Evolutionary conservation across 495 filamentous ascomycete species (phyloP).

Genomic region (Filosporella fistucella): DNA sequence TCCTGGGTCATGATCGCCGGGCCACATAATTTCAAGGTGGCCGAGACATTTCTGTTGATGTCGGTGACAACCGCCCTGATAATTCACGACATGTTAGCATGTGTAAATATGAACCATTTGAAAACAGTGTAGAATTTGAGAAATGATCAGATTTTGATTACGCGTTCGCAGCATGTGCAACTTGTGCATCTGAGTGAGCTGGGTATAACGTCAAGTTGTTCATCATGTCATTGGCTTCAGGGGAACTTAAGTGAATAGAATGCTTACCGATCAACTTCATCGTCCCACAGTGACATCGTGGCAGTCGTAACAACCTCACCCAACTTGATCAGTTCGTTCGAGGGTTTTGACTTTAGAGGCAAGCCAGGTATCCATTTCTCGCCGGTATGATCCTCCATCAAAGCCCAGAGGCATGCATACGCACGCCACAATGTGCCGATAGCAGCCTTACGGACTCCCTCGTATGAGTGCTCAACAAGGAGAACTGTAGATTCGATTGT

Average conservation of each 20-base stretch:
- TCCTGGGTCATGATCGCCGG: slow-evolving; percentile 77
- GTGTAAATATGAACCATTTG: slow-evolving; percentile 19
- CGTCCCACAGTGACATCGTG: slow-evolving; percentile 78
- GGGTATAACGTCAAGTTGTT: slow-evolving; percentile 86
- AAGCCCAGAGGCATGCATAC: slow-evolving; percentile 85
- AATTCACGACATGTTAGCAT: slow-evolving; percentile 30
- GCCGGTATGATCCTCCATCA: slow-evolving; percentile 73
- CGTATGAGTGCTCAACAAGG: slow-evolving; percentile 82
- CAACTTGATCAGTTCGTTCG: slow-evolving; percentile 74
- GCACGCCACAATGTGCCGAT: slow-evolving; percentile 88
- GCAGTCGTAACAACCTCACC: slow-evolving; percentile 81
- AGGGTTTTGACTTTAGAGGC: slow-evolving; percentile 73
- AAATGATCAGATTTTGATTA: slow-evolving; percentile 46
- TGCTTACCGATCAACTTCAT: slow-evolving; percentile 88
- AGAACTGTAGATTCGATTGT: slow-evolving; percentile 76
- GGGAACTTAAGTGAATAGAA: slow-evolving; percentile 12
- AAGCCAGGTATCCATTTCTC: slow-evolving; percentile 86
- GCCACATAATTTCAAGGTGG: slow-evolving; percentile 85
- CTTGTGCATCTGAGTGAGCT: slow-evolving; percentile 96
- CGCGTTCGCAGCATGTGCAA: slow-evolving; percentile 88
- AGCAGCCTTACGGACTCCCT: slow-evolving; percentile 87
- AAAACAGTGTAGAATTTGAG: background rate
- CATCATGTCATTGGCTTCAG: slow-evolving; percentile 60
- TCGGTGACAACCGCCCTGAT: slow-evolving; percentile 82
- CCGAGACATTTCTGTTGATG: slow-evolving; percentile 92